These are phyloP conservation scores for Boechera stricta DNA, from an alignment of 345 rosid genomes.

Conservation along the genomic window DNA sequence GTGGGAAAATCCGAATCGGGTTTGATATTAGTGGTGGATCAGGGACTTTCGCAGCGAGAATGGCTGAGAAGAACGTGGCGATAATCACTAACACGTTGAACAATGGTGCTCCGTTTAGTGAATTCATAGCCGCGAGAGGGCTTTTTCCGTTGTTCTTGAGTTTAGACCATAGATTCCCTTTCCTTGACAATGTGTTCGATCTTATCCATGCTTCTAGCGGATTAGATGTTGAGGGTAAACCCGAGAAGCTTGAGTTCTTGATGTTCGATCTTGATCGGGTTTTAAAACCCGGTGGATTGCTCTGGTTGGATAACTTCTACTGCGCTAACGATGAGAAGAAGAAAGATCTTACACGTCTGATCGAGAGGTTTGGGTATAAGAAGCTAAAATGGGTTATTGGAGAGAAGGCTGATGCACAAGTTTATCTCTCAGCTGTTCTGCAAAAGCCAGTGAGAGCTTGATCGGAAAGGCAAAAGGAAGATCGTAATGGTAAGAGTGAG, in stretches of 20 bases:
- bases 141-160: conserved; percentile 86
- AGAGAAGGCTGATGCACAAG: conserved; percentile 71
- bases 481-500: conserved; percentile 18
- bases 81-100: conserved; percentile 73
- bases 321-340: conserved; percentile 77
- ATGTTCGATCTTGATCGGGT: conserved; percentile 93
- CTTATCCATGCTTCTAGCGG: conserved; percentile 71
- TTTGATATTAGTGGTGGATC: conserved; percentile 90
- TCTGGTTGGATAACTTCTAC: conserved; percentile 86
- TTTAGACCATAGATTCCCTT: conserved; percentile 89
- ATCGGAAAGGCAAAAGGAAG: conserved; percentile 4
- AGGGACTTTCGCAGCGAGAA: conserved; percentile 87
- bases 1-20: conserved; percentile 79
- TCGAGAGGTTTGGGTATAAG: conserved; percentile 87
- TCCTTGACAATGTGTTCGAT: conserved; percentile 87
- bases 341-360: conserved; percentile 68
- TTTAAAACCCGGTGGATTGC: conserved; percentile 78
- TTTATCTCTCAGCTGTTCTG: conserved; percentile 82
- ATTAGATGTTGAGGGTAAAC: conserved; percentile 68
- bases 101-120: conserved; percentile 76
- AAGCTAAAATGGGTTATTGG: conserved; percentile 96
- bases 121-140: conserved; percentile 87
- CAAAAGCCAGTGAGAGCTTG: conserved; percentile 86
- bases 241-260: conserved; percentile 87
- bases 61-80: conserved; percentile 93